phyloP scores from a whole-genome alignment of 1,139 yeast species.

The Lodderomyces jiufengensis region DNA sequence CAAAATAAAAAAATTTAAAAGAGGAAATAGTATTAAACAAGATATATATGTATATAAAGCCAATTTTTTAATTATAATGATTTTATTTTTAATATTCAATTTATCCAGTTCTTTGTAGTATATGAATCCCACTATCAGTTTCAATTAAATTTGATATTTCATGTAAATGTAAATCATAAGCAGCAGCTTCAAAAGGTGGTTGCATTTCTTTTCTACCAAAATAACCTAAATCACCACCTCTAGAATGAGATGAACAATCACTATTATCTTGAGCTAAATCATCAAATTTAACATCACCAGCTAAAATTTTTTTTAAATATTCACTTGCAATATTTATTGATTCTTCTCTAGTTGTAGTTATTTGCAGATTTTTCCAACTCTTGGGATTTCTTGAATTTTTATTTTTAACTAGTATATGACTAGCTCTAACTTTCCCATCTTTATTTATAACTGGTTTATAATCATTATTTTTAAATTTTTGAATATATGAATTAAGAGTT shows the following conservation, averaged over 20 bases:
- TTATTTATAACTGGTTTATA: slow-evolving; percentile 58
- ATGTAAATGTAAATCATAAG: slow-evolving; percentile 77
- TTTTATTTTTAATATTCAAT: neutral
- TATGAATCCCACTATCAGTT: slow-evolving; percentile 87
- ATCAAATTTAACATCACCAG: slow-evolving; percentile 66
- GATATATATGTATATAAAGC: neutral
- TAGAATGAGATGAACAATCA: slow-evolving; percentile 83
- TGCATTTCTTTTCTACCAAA: slow-evolving; percentile 94
- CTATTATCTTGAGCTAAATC: slow-evolving; percentile 80
- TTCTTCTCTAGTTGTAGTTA: slow-evolving; percentile 79
- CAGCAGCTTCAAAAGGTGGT: slow-evolving; percentile 85
- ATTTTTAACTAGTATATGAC: slow-evolving; percentile 81
- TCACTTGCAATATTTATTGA: slow-evolving; percentile 64
- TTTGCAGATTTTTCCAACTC: slow-evolving; percentile 80
- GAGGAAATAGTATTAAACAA: neutral
- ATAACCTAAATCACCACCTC: slow-evolving; percentile 89
- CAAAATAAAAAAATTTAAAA: slow-evolving; percentile 14
- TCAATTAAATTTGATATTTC: slow-evolving; percentile 82
- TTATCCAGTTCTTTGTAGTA: slow-evolving; percentile 78
- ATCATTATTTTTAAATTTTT: slow-evolving; percentile 45
- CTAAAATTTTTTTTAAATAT: slow-evolving; percentile 57
- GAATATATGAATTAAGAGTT: slow-evolving; percentile 55
- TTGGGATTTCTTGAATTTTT: slow-evolving; percentile 82
- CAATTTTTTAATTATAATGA: too few species aligned
- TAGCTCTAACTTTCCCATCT: slow-evolving; percentile 43